Evolutionary conservation across 2,329 filamentous ascomycete species (phyloP), one percentile per base, ranked within the genome.

Genomic region (Lecanosticta acicola): DNA sequence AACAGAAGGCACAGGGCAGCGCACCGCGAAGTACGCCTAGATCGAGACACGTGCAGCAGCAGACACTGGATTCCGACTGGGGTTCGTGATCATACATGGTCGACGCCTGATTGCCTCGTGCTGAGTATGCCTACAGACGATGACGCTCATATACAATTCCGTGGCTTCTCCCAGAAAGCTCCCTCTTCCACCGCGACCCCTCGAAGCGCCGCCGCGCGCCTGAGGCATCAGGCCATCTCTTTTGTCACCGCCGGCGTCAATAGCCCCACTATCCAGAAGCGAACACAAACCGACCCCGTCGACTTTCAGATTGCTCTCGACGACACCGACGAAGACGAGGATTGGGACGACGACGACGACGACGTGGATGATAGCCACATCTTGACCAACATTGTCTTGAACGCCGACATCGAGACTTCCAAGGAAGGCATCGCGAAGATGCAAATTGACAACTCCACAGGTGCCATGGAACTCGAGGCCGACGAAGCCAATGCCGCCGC

Each of bases 211-310:
- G 70, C 71, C 49, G 64, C 67, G 13, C n/a, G 5, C 18, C 68
- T 84, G 40, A 72, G 81, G 48, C 66, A 82, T 55, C 70, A 74
- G 43, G 68, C 68, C 18, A 72, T 85, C 41, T 62, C 66, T 1
- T 85, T 85, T 59, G 73, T 85, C 49, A 81, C 78, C 59, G 80
- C 78, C 26, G 79, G 78, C 17, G 66, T 64, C 33, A 62, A 73
- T 43, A 62, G 71, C 29, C 64, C 69, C 16, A 47, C 41, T n/a
- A 32, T 48, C 19, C 39, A 52, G 17, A 44, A 11, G 32, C 67
- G 43, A 49, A 65, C 45, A 63, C 64, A 16, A 32, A 54, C 32
- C 58, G 66, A n/a, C 11, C 62, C 68, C 49, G 60, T 11, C 14
- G 41, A 54, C 16, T 50, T 49, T 4, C 50, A 55, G 11, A 41